Evolutionary conservation across 2,329 filamentous ascomycete species (phyloP).

Genomic region (Aureobasidium lini): DNA sequence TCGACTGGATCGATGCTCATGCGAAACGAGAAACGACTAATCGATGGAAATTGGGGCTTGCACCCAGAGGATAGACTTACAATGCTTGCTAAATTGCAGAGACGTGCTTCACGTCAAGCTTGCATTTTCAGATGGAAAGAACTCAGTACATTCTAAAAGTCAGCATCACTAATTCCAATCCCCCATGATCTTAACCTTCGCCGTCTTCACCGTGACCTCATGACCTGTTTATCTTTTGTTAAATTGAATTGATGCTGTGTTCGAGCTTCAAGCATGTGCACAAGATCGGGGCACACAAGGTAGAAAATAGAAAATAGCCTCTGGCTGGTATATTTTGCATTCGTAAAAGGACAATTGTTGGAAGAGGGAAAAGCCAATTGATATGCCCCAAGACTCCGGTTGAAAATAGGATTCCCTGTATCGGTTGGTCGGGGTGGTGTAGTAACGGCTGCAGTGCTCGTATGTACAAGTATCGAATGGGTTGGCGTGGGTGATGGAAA

Average conservation of each 20-base stretch:
- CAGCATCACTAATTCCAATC: background rate
- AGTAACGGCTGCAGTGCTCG: background rate
- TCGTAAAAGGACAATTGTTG: background rate
- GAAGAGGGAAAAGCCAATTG: conserved; percentile 3
- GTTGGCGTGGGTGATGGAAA: background rate
- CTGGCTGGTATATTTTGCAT: conserved; percentile 8
- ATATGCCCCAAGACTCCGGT: background rate
- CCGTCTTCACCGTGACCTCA: too few species aligned
- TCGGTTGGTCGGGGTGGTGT: background rate
- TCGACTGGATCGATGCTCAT: background rate
- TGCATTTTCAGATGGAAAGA: background rate
- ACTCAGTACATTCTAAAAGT: background rate
- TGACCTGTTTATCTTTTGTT: too few species aligned
- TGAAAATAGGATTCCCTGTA: background rate
- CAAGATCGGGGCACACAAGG: background rate
- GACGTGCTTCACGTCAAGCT: background rate
- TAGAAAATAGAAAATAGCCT: background rate
- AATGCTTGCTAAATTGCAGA: background rate
- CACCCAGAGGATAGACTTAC: background rate
- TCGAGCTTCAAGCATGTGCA: background rate
- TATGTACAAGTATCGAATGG: background rate
- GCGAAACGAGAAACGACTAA: background rate
- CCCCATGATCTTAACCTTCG: too few species aligned
- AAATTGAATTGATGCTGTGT: too few species aligned
- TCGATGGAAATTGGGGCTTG: background rate